These are phyloP conservation scores for Pythium rhizo-oryzae DNA, from an alignment of 352 stramenopile species.

Conservation along the genomic window DNA sequence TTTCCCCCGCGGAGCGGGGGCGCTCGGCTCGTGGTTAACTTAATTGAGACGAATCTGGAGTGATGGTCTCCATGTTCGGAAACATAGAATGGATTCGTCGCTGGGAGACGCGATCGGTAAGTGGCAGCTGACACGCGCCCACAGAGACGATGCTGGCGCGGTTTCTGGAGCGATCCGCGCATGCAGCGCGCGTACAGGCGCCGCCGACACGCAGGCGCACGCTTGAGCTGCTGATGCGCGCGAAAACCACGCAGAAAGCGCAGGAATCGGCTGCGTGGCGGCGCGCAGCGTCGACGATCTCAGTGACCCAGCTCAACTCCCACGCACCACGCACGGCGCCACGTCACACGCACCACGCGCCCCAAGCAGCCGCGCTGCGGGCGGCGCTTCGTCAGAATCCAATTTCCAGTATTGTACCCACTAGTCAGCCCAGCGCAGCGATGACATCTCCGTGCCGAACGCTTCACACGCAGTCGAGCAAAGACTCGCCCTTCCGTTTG, in stretches of 20 bases:
- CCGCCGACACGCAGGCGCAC: too few species aligned
- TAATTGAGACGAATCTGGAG: not conserved
- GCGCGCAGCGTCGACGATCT: not conserved
- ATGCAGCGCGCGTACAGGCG: not conserved
- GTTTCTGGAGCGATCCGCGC: not conserved
- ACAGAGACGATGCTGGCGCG: not conserved
- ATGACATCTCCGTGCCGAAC: not conserved
- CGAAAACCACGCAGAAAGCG: constrained; percentile 4
- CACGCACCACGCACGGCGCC: not conserved
- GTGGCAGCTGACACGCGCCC: not conserved
- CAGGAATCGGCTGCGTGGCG: not conserved
- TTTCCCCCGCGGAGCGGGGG: too few species aligned
- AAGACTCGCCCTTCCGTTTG: constrained; percentile 12
- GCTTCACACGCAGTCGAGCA: not conserved
- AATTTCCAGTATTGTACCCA: not conserved
- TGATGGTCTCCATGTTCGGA: too few species aligned
- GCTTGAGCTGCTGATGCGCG: not conserved
- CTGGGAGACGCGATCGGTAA: not conserved
- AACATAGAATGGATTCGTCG: too few species aligned
- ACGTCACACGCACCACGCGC: not conserved
- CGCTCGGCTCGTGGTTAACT: too few species aligned
- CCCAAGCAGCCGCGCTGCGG: not conserved
- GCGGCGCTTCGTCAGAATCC: too few species aligned
- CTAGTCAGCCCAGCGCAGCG: not conserved
- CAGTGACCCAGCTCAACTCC: not conserved